Percentiles rank a stretch among this genome's conserved stretches.
phyloP scores from a whole-genome alignment of 2,329 filamentous ascomycete genomes.

The Orbilia oligospora region DNA sequence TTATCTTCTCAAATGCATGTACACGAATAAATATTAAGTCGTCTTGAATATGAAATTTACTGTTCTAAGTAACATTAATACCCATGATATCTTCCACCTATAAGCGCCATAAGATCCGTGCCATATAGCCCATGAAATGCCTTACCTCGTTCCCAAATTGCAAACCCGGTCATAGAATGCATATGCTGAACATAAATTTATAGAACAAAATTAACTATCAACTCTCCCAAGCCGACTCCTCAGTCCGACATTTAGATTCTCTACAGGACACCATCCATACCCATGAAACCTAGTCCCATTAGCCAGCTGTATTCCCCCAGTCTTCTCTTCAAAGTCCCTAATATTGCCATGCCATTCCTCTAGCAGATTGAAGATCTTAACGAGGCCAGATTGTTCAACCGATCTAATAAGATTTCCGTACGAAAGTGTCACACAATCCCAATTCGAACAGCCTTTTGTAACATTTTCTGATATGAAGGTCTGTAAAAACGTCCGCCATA shows the following conservation, averaged over 20 bases:
- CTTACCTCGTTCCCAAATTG: too few species aligned
- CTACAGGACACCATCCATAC: slow-evolving; percentile 57
- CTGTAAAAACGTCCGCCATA: slow-evolving; percentile 50
- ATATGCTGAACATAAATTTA: too few species aligned
- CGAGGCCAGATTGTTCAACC: slow-evolving; percentile 53
- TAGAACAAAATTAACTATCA: too few species aligned
- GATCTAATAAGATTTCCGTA: slow-evolving; percentile 53
- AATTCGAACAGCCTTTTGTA: slow-evolving; percentile 49
- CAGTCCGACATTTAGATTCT: slow-evolving; percentile 48
- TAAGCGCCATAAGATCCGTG: background rate
- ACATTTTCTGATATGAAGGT: slow-evolving; percentile 46
- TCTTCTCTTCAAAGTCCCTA: slow-evolving; percentile 50
- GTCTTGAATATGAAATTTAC: too few species aligned
- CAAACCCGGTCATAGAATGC: too few species aligned
- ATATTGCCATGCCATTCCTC: slow-evolving; percentile 57
- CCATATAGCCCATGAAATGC: too few species aligned
- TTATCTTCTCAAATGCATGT: too few species aligned
- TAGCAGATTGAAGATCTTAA: slow-evolving; percentile 36
- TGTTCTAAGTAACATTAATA: background rate
- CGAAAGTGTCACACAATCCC: slow-evolving; percentile 53
- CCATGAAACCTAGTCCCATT: slow-evolving; percentile 58
- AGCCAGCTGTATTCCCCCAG: slow-evolving; percentile 32
- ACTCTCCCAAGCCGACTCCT: slow-evolving; percentile 33
- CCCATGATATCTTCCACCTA: background rate
- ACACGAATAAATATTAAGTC: too few species aligned